Conservation (phyloP, 768 basidiomycete genomes). For the Serendipita indica region DNA sequence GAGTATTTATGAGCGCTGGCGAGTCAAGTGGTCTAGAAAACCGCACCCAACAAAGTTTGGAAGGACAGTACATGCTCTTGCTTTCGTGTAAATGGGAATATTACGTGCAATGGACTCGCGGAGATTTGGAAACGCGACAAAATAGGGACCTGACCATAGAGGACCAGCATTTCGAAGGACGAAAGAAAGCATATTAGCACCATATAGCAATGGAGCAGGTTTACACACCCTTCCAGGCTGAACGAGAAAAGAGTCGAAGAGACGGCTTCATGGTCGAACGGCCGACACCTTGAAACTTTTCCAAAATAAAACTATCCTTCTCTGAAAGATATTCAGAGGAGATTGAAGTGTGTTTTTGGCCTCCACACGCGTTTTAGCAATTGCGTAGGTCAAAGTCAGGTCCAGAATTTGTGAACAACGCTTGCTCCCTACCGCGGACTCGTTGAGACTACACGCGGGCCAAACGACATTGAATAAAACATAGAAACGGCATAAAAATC, state of each 20-base stretch:
- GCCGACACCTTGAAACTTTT: too few species aligned
- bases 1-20: not conserved
- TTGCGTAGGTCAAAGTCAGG: too few species aligned
- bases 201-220: not conserved
- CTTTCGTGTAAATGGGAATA: constrained; percentile 76
- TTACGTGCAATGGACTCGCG: constrained; percentile 66
- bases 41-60: constrained; percentile 91
- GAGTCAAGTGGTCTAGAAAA: not conserved
- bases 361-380: too few species aligned
- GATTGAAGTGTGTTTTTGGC: too few species aligned
- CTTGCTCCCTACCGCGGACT: too few species aligned
- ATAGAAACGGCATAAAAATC: too few species aligned
- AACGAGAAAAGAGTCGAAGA: constrained; percentile 17
- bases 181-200: not conserved
- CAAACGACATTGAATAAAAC: too few species aligned
- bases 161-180: not conserved
- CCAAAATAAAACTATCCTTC: not conserved
- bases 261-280: not conserved
- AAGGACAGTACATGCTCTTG: constrained; percentile 79
- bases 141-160: constrained; percentile 94
- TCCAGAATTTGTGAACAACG: too few species aligned
- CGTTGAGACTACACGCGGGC: too few species aligned
- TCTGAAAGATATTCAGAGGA: too few species aligned
- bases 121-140: constrained; percentile 83
- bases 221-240: constrained; percentile 30